phyloP scores from a whole-genome alignment of 2,329 filamentous ascomycete species.

The Metarhizium rileyi region DNA sequence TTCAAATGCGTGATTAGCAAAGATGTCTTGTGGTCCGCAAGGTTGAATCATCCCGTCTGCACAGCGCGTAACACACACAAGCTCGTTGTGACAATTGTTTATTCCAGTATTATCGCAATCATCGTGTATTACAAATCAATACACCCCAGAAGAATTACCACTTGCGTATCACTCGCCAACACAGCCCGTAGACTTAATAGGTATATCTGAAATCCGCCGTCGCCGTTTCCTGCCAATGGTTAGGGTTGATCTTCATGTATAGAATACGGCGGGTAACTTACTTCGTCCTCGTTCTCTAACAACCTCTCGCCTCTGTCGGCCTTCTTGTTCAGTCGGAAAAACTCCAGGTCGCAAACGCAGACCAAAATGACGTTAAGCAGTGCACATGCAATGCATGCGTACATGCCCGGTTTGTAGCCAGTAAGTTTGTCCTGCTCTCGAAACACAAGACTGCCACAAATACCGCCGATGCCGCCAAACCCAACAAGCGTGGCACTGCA shows the following conservation, averaged over 20 bases:
- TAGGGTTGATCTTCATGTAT: neutral
- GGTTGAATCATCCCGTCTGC: neutral
- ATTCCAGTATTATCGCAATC: neutral
- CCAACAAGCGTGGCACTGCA: conserved; percentile 67
- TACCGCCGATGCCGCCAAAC: conserved; percentile 69
- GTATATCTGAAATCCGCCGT: neutral
- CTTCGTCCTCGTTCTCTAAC: conserved; percentile 36
- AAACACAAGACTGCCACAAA: conserved; percentile 66
- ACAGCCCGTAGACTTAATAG: neutral
- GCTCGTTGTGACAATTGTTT: neutral
- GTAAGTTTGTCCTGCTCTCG: conserved; percentile 42
- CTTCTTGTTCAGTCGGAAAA: conserved; percentile 34
- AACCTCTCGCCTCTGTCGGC: conserved; percentile 44
- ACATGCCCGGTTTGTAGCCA: conserved; percentile 44
- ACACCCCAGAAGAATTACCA: too few species aligned
- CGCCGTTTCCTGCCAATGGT: neutral
- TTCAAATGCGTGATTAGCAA: neutral
- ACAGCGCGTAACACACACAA: neutral
- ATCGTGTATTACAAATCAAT: neutral
- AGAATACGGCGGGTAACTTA: conserved; percentile 20
- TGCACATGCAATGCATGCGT: conserved; percentile 42
- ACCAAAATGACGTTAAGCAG: conserved; percentile 38
- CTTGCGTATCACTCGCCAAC: neutral
- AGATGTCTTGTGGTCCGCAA: neutral
- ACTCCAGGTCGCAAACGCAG: conserved; percentile 27